phyloP scores from a whole-genome alignment of 225 moss, liverwort and hornwort species.

The Bryum argenteum region DNA sequence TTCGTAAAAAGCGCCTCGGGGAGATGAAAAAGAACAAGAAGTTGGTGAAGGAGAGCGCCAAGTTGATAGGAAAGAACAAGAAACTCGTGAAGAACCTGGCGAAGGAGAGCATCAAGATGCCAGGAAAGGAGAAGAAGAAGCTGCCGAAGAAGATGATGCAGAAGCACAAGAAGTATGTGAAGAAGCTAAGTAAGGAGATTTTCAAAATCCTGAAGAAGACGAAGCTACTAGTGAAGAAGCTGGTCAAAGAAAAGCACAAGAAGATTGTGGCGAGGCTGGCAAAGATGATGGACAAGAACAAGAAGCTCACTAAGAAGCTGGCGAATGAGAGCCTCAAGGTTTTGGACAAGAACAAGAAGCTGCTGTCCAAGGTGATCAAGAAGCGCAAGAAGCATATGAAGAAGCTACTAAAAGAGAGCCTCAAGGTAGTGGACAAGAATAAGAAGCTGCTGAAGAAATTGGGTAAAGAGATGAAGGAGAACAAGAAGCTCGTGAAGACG shows the following conservation, averaged over 20 bases:
- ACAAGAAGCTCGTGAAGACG: conserved; percentile 52
- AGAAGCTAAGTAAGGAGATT: conserved; percentile 26
- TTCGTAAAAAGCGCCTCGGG: background rate
- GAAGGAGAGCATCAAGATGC: background rate
- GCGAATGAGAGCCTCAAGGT: conserved; percentile 14
- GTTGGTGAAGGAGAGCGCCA: background rate
- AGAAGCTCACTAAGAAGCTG: conserved; percentile 3
- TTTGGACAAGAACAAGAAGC: conserved; percentile 1
- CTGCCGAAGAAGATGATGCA: background rate
- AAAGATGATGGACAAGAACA: conserved; percentile 10
- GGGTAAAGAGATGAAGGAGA: conserved; percentile 41
- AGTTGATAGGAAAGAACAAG: conserved; percentile 10
- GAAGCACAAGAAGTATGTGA: conserved; percentile 9
- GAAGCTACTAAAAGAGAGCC: conserved; percentile 7
- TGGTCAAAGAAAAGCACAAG: conserved; percentile 38
- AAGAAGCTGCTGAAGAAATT: conserved; percentile 8
- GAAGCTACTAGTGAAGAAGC: conserved; percentile 53
- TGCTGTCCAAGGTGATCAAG: background rate
- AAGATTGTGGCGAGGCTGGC: conserved; percentile 3
- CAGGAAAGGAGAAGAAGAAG: conserved; percentile 17
- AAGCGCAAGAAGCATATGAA: background rate
- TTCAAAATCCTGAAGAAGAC: conserved; percentile 55
- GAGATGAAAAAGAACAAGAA: conserved; percentile 11
- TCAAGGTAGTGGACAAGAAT: background rate
- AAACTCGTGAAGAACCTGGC: conserved; percentile 1